Percentiles rank a stretch among this genome's conserved stretches.
These are phyloP conservation scores for Epichloe bromicola DNA, from an alignment of 2,329 filamentous ascomycete species.

Conservation along the genomic window DNA sequence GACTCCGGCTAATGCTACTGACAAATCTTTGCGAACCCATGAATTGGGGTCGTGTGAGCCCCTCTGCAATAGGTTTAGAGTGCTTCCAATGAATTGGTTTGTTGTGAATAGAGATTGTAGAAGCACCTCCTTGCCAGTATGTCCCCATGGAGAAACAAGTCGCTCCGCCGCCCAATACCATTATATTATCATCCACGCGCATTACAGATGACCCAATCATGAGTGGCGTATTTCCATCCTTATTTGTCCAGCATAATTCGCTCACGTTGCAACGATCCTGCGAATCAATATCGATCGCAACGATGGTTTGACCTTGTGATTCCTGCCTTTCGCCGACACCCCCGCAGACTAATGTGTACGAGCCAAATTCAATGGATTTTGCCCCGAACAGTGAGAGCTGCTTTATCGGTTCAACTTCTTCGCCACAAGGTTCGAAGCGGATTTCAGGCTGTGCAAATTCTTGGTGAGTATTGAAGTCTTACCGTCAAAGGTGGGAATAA, in stretches of 20 bases:
- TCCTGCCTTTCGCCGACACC: conserved; percentile 18
- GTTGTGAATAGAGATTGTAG: conserved; percentile 19
- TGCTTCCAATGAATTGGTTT: not conserved
- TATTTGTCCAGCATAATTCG: conserved; percentile 3
- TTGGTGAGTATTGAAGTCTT: not conserved
- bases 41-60: conserved; percentile 8
- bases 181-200: conserved; percentile 33
- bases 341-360: conserved; percentile 17
- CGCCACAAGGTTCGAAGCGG: conserved; percentile 10
- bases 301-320: conserved; percentile 16
- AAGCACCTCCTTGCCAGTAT: conserved; percentile 60
- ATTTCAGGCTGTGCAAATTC: conserved; percentile 13
- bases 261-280: conserved; percentile 21
- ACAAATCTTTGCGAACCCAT: conserved; percentile 17
- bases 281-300: conserved; percentile 12
- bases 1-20: conserved; percentile 4
- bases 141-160: conserved; percentile 87
- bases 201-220: conserved; percentile 55
- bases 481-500: not conserved
- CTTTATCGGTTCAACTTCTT: not conserved
- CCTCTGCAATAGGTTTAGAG: not conserved
- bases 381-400: conserved; percentile 21
- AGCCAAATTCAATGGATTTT: conserved; percentile 11
- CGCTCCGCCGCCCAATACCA: conserved; percentile 67
- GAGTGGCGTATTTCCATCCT: conserved; percentile 35